Evolutionary conservation across 2,329 filamentous ascomycete genomes (phyloP), one percentile per base, ranked within the genome.

Genomic region (Calonectria naviculata): DNA sequence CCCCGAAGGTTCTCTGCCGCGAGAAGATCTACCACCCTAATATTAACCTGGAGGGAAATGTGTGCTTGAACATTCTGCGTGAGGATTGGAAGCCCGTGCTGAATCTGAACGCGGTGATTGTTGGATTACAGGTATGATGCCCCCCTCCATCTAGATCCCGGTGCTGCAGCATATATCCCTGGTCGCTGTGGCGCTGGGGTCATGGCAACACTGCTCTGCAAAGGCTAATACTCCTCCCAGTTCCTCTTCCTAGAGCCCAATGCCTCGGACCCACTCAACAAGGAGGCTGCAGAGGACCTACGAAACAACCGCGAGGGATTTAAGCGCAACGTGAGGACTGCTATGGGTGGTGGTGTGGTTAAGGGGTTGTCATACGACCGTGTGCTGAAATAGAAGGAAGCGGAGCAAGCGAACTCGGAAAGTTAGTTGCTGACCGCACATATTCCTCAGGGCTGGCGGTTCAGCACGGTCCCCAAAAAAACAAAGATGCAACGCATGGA

Each of bases 1-100:
- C 97, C 73, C 97, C 97, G 24, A 98, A 98, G 85, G 97, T 99
- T 78, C 97, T 94, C 81, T 98, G 97, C 86, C 93, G 92, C 77
- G 94, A 99, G 85, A 98, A 98, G 88, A 98, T 99, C 79, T 99
- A 99, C 86, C 97, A 99, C 83, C 97, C 97, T 7, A 99, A 99
- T 84, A 99, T 99, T 82, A 97, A 99, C 81, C 89, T 98, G 46
- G 95, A 98, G 82, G 97, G 97, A 78, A 99, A 99, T 82, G 95
- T 99, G 73, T 99, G 97, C 87, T 86, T 99, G 80, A 99, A 99
- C 83, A 99, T 99, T 79, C 85, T 99, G 80, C 89, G 97, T 73
- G 97, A 99, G 86, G 97, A 99, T 86, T 99, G 97, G 97, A 99
- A 98, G 88, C 97, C 97, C 0, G 97, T 99, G 52, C 86, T 99